A percentile compares a stretch with the other conserved stretches of the same genome.
Conservation (phyloP, 2,329 filamentous ascomycete genomes). For the Dactylella cylindrospora region DNA sequence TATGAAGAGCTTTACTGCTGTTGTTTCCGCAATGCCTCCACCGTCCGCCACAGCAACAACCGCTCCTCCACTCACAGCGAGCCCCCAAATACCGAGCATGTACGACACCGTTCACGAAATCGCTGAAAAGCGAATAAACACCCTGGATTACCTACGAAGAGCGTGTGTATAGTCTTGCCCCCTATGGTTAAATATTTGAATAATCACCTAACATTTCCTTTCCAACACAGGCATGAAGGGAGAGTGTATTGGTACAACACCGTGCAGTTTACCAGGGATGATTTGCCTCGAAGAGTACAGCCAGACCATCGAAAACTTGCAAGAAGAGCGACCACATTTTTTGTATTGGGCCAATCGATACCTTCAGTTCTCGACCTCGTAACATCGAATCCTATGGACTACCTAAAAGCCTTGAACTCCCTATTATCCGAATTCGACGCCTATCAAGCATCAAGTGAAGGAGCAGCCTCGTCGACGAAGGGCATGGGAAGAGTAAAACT, state of each 20-base stretch:
- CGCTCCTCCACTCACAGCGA: background rate
- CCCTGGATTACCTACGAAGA: conserved; percentile 87
- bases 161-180: conserved; percentile 63
- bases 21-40: conserved; percentile 18
- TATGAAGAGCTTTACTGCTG: conserved; percentile 24
- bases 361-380: conserved; percentile 87
- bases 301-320: conserved; percentile 81
- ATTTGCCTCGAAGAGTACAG: conserved; percentile 79
- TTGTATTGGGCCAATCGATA: conserved; percentile 87
- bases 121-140: conserved; percentile 88
- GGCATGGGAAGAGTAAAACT: conserved; percentile 42
- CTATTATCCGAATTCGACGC: conserved; percentile 89
- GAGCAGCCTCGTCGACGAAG: conserved; percentile 64
- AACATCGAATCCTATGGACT: conserved; percentile 75
- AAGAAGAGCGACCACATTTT: conserved; percentile 84
- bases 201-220: conserved; percentile 2
- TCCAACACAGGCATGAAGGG: conserved; percentile 76
- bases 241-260: conserved; percentile 99
- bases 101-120: conserved; percentile 77
- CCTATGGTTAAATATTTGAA: background rate
- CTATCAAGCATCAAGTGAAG: conserved; percentile 82
- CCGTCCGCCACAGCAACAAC: conserved; percentile 1
- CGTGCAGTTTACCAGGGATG: conserved; percentile 80
- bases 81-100: conserved; percentile 53
- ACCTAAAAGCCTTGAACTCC: conserved; percentile 80